These are phyloP conservation scores for Claviceps capensis DNA, from an alignment of 2,329 filamentous ascomycete species.

Conservation along the genomic window DNA sequence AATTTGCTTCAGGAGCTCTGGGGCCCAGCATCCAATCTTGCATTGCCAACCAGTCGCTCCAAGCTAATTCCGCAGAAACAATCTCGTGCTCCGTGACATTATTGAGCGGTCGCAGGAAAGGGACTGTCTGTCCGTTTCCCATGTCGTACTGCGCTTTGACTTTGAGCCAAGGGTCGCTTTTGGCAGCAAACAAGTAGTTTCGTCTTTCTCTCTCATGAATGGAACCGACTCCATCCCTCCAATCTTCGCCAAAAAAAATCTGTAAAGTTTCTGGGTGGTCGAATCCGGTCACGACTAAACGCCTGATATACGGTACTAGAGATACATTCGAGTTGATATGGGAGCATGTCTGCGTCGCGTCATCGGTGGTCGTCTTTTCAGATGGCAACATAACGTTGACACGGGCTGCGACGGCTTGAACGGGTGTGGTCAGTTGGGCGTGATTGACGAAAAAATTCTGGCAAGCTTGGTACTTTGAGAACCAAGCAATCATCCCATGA, in stretches of 20 bases:
- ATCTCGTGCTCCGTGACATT: conserved; percentile 68
- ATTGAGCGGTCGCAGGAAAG: conserved; percentile 75
- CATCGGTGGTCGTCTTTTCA: conserved; percentile 41
- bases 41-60: conserved; percentile 94
- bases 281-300: conserved; percentile 82
- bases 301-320: conserved; percentile 77
- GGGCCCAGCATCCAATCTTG: conserved; percentile 98
- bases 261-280: conserved; percentile 78
- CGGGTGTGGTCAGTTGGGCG: conserved; percentile 67
- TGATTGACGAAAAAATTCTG: conserved; percentile 84
- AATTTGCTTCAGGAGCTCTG: conserved; percentile 40
- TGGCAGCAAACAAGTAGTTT: conserved; percentile 91
- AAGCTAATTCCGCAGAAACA: conserved; percentile 64
- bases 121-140: conserved; percentile 66
- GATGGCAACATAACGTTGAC: conserved; percentile 86
- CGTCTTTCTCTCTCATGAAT: conserved; percentile 80
- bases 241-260: conserved; percentile 95
- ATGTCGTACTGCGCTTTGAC: conserved; percentile 91
- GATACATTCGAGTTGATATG: conserved; percentile 7
- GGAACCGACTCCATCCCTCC: conserved; percentile 63
- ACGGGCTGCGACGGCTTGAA: conserved; percentile 80
- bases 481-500: conserved; percentile 85
- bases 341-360: conserved; percentile 4
- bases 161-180: conserved; percentile 77
- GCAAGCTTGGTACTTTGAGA: conserved; percentile 80